These are phyloP conservation scores for Tricladium varicosporioides DNA, from an alignment of 2,329 filamentous ascomycete genomes.

Conservation along the genomic window DNA sequence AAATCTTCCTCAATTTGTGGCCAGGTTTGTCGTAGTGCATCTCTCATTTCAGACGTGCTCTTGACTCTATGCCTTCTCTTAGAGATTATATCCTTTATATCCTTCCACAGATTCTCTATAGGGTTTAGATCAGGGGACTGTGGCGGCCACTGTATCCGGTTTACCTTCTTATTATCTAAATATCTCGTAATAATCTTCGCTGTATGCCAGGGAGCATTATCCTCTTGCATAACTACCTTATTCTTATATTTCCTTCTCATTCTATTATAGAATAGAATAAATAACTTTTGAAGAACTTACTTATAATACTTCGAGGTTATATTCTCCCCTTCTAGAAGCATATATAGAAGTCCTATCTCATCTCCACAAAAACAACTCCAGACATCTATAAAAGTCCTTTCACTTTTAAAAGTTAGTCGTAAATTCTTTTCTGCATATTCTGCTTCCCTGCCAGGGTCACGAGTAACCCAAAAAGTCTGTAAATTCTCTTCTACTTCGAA, in stretches of 20 bases:
- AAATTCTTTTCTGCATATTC: too few relatives aligned
- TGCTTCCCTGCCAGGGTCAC: conserved; percentile 3
- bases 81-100: too few relatives aligned
- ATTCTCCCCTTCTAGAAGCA: conserved; percentile 26
- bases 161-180: too few relatives aligned
- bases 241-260: conserved; percentile 2
- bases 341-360: not conserved
- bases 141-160: too few relatives aligned
- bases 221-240: conserved; percentile 4
- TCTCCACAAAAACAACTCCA: conserved; percentile 9
- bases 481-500: conserved; percentile 4
- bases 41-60: too few relatives aligned
- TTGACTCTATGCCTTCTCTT: too few relatives aligned
- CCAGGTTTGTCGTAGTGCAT: too few relatives aligned
- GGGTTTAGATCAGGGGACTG: too few relatives aligned
- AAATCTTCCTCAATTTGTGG: too few relatives aligned
- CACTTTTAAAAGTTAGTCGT: conserved; percentile 3
- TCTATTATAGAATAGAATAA: conserved; percentile 5
- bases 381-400: not conserved
- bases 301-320: conserved; percentile 1
- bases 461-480: not conserved
- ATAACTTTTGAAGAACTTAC: too few relatives aligned
- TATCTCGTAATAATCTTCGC: not conserved
- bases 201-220: not conserved
- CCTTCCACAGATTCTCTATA: too few relatives aligned